Percentiles rank a stretch among this genome's conserved stretches.
Evolutionary conservation across 2,329 filamentous ascomycete species (phyloP).

Genomic region (Apiospora marii): DNA sequence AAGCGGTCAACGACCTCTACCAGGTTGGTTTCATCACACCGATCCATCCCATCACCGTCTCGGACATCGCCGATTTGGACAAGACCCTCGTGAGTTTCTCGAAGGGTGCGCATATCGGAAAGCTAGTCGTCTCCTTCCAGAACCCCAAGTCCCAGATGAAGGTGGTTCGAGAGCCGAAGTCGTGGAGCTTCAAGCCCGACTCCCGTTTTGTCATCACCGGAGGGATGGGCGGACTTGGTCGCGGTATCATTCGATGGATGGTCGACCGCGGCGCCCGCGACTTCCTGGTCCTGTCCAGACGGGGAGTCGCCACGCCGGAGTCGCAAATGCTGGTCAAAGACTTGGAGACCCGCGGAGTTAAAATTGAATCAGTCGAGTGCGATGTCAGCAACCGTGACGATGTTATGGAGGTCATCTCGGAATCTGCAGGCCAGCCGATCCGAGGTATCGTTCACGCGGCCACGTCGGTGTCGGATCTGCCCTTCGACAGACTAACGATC

Average conservation of each 20-base stretch:
- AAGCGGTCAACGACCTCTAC: conserved; percentile 30
- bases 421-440: background rate
- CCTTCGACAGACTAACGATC: background rate
- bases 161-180: conserved; percentile 1
- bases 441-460: conserved; percentile 23
- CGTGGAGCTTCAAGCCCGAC: conserved; percentile 27
- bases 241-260: conserved; percentile 41
- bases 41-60: conserved; percentile 29
- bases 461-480: conserved; percentile 12
- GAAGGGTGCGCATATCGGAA: conserved; percentile 31
- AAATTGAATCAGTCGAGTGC: conserved; percentile 37
- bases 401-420: conserved; percentile 38
- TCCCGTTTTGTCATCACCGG: conserved; percentile 45
- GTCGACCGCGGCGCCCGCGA: conserved; percentile 41
- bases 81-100: conserved; percentile 30
- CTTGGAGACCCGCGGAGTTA: conserved; percentile 35
- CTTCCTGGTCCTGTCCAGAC: conserved; percentile 42
- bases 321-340: conserved; percentile 33
- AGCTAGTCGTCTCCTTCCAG: conserved; percentile 29
- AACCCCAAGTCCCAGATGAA: background rate
- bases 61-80: conserved; percentile 25
- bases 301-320: conserved; percentile 32
- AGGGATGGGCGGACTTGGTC: conserved; percentile 45
- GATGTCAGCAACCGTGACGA: conserved; percentile 40
- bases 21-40: conserved; percentile 29